Conservation (phyloP, 805 yeast species). For the Saturnispora sanitii region DNA sequence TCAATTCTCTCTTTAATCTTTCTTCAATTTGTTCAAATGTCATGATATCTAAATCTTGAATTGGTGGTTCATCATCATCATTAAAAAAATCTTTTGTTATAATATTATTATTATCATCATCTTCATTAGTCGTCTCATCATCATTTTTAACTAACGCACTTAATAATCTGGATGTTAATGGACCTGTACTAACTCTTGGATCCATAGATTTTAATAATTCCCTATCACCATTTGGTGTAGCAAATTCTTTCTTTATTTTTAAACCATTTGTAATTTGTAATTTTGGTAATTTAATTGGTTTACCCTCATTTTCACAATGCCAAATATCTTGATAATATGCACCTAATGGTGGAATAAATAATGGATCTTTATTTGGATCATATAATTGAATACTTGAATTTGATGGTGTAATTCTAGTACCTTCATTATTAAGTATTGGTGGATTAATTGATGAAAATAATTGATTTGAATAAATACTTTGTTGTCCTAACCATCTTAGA, state of each 20-base stretch:
- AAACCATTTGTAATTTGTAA: constrained; percentile 17
- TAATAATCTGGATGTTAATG: constrained; percentile 71
- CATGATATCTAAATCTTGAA: constrained; percentile 33
- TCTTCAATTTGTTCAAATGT: constrained; percentile 83
- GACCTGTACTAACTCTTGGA: constrained; percentile 72
- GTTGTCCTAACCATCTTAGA: constrained; percentile 56
- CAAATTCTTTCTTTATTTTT: constrained; percentile 17
- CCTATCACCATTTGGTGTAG: constrained; percentile 47
- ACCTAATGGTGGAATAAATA: constrained; percentile 76
- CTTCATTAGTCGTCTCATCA: constrained; percentile 22
- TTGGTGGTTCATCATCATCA: constrained; percentile 30
- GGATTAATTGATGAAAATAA: constrained; percentile 7
- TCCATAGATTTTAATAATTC: constrained; percentile 27
- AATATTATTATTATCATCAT: constrained; percentile 35
- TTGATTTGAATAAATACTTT: constrained; percentile 15
- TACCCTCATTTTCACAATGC: constrained; percentile 63
- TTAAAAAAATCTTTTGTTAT: constrained; percentile 6
- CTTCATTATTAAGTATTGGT: constrained; percentile 5
- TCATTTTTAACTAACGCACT: constrained; percentile 64
- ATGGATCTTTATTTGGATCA: constrained; percentile 35
- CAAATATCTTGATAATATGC: constrained; percentile 73
- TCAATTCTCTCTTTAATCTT: constrained; percentile 74
- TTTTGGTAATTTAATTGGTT: constrained; percentile 19
- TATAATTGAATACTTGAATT: constrained; percentile 3
- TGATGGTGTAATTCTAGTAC: constrained; percentile 1